Evolutionary conservation across 2,329 filamentous ascomycete genomes (phyloP), one percentile per base, ranked within the genome.

Genomic region (Penicillium sp.): DNA sequence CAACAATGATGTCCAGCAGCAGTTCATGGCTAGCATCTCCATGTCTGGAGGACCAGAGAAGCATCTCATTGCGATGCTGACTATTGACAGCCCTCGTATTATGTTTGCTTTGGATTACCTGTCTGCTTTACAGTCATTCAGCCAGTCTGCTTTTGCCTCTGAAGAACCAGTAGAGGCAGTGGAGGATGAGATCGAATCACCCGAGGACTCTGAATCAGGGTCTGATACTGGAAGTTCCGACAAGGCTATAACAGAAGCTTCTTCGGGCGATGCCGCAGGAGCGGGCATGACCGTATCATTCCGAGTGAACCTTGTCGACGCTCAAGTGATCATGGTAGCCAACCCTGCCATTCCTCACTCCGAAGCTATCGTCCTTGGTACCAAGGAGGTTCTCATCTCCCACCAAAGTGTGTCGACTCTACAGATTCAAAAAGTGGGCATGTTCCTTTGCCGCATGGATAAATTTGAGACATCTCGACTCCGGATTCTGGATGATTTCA

Each of bases 361-460:
- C 0, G 95, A 99, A 71, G 94, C 94, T 2, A 95, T 99, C 65
- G 95, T 99, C 0, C 81, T 99, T 24, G 90, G 92, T 47, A 96
- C 92, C 2, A 96, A 97, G 71, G 92, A 99, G 72, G 86, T 97
- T 13, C 81, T 97, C 2, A 82, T 97, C 11, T 96, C 93, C 2
- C 89, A 96, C 66, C 95, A 99, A 72, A 91, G 97, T 76, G 90
- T 93, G 9, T 83, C 95, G 64, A 97, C 94, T 1, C 83, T 99
- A 69, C 93, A 99, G 69, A 86, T 99, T 3, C 92, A 91, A 8
- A 88, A 97, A 69, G 85, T 97, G 51, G 94, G 94, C 65, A 99
- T 99, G 94, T 99, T 97, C 72, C 76, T 99, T 32, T 99, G 95
- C 70, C 89, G 94, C 13, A 99, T 99, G 94, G 95, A 99, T 73